phyloP scores from a whole-genome alignment of 2,329 filamentous ascomycete genomes.

The Aureobasidium lini region DNA sequence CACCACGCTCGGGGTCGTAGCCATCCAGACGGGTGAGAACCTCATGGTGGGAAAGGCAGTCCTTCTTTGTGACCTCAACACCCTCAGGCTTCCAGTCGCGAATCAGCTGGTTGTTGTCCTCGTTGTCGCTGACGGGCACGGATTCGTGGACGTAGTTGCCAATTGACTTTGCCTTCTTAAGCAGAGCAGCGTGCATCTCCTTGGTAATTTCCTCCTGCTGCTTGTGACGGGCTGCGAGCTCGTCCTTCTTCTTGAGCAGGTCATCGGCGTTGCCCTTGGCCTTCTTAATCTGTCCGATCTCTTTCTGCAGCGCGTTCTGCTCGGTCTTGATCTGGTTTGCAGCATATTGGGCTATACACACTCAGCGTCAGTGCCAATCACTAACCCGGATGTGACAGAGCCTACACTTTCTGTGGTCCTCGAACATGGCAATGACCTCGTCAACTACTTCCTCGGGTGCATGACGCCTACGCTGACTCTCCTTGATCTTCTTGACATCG shows the following conservation, averaged over 20 bases:
- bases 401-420: slow-evolving; percentile 70
- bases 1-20: slow-evolving; percentile 85
- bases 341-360: slow-evolving; percentile 58
- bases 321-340: slow-evolving; percentile 73
- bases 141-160: slow-evolving; percentile 89
- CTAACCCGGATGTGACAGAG: background rate
- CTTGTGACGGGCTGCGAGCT: slow-evolving; percentile 76
- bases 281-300: slow-evolving; percentile 90
- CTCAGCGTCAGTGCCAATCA: background rate
- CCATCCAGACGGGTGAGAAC: slow-evolving; percentile 81
- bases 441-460: slow-evolving; percentile 80
- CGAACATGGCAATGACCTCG: slow-evolving; percentile 78
- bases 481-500: slow-evolving; percentile 82
- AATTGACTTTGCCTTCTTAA: slow-evolving; percentile 73
- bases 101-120: slow-evolving; percentile 72
- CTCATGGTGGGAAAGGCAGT: slow-evolving; percentile 86
- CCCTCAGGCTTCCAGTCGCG: slow-evolving; percentile 72
- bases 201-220: slow-evolving; percentile 63
- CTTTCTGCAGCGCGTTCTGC: slow-evolving; percentile 84
- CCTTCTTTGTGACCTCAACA: slow-evolving; percentile 64
- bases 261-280: slow-evolving; percentile 82
- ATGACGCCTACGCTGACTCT: slow-evolving; percentile 77
- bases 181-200: slow-evolving; percentile 66
- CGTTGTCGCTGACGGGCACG: slow-evolving; percentile 74
- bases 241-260: slow-evolving; percentile 68